Evolutionary conservation across 2,329 filamentous ascomycete species (phyloP), one percentile per base, ranked within the genome.

Genomic region (Chrysosporium queenslandicum): DNA sequence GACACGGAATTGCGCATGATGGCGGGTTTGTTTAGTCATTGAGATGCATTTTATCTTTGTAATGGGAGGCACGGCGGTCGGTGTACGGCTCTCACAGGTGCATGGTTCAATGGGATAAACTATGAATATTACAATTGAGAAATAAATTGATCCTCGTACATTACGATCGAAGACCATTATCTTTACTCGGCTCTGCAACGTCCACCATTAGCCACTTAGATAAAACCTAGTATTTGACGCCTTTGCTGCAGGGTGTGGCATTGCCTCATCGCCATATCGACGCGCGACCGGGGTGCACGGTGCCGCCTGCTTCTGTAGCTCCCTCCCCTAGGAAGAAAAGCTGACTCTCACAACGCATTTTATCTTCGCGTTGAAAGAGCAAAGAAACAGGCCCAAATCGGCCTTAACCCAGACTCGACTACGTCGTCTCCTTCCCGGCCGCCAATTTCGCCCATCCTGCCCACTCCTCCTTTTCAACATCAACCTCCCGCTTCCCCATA

Each of bases 401-500:
- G 12, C 30, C 21, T 40, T 6, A 40, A n/a, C n/a, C n/a, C n/a
- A n/a, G n/a, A n/a, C n/a, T n/a, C n/a, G n/a, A n/a, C n/a, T n/a
- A n/a, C n/a, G n/a, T n/a, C n/a, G 12, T 20, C n/a, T 40, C 42
- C 45, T 34, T 48, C 12, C 16, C 47, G 8, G 20, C 4, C 1
- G 7, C 12, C 25, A 56, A 37, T 23, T 30, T 34, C 23, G 53
- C 55, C 67, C 65, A 68, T 4, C 32, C 54, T 47, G 58, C 63
- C 72, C 64, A 72, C 63, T 65, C 68, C 58, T 64, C 61, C 39
- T 59, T 59, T n/a, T 55, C 60, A 46, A 63, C 58, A 48, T 65
- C 64, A 42, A 64, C 63, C 11, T 68, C 65, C 11, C 59, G 60
- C 45, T 62, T 68, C 4, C 30, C 49, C 76, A 85, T 77, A 41